These are phyloP conservation scores for Trypanosoma congolense DNA, from an alignment of 208 protist species.

Conservation along the genomic window DNA sequence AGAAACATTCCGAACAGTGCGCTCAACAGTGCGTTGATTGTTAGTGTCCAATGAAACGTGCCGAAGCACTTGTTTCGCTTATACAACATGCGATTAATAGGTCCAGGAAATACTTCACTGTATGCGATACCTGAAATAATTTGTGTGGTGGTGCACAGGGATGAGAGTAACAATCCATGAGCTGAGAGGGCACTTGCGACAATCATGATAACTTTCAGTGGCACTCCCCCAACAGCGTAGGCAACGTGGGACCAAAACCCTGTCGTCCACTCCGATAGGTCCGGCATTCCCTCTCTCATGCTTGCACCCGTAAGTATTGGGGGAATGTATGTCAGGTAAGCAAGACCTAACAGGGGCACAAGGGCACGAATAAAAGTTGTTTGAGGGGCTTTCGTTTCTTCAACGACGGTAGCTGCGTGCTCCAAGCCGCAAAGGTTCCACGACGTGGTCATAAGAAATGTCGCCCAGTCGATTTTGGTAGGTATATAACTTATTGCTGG, in stretches of 20 bases:
- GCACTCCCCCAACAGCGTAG: constrained; percentile 34
- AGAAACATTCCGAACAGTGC: constrained; percentile 52
- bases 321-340: constrained; percentile 67
- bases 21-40: constrained; percentile 57
- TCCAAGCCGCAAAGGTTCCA: constrained; percentile 82
- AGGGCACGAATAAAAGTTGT: constrained; percentile 57
- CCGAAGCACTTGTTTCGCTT: constrained; percentile 56
- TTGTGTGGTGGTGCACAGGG: constrained; percentile 68
- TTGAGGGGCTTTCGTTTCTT: constrained; percentile 65
- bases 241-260: constrained; percentile 68
- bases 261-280: constrained; percentile 56
- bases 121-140: constrained; percentile 63
- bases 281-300: constrained; percentile 30
- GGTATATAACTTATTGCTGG: constrained; percentile 57
- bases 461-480: constrained; percentile 48
- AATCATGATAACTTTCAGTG: constrained; percentile 47
- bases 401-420: constrained; percentile 63
- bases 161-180: constrained; percentile 59
- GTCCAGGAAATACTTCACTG: constrained; percentile 61
- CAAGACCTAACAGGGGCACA: constrained; percentile 57
- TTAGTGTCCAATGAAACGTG: constrained; percentile 70
- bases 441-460: constrained; percentile 71
- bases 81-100: constrained; percentile 45
- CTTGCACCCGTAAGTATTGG: constrained; percentile 67
- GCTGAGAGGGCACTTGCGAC: constrained; percentile 58